A percentile compares a stretch with the other conserved stretches of the same genome.
Evolutionary conservation across 345 rosid genomes (phyloP).

Genomic region (Populus ilicifolia): DNA sequence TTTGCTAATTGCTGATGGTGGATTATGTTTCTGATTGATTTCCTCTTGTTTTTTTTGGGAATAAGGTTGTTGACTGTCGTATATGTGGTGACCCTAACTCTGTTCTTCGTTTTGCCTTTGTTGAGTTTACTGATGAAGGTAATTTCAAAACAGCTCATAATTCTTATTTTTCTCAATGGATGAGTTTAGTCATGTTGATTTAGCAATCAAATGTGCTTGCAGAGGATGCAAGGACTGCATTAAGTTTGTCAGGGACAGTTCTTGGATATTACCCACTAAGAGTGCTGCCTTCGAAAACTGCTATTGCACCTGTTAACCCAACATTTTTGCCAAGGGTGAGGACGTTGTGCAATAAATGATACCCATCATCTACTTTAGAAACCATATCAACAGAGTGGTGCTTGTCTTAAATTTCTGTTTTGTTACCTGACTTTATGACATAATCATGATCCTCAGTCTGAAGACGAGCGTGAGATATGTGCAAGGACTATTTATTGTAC

Average conservation of each 20-base stretch:
- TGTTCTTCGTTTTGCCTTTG: conserved; percentile 86
- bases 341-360: conserved; percentile 3
- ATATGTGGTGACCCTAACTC: conserved; percentile 95
- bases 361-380: neutral
- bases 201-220: conserved; percentile 31
- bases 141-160: conserved; percentile 17
- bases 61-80: conserved; percentile 56
- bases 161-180: conserved; percentile 5
- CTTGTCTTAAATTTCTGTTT: conserved; percentile 4
- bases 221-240: conserved; percentile 89
- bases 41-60: neutral
- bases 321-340: conserved; percentile 92
- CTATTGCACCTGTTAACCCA: conserved; percentile 99
- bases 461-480: conserved; percentile 98
- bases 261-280: conserved; percentile 89
- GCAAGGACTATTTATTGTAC: conserved; percentile 94
- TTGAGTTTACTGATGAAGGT: conserved; percentile 97
- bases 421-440: conserved; percentile 12
- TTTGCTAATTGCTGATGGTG: neutral
- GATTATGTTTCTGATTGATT: neutral
- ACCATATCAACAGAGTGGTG: neutral
- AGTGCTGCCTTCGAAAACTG: conserved; percentile 98
- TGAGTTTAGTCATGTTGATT: conserved; percentile 5
- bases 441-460: conserved; percentile 52
- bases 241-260: conserved; percentile 80